Evolutionary conservation across 2,329 filamentous ascomycete species (phyloP).

Genomic region (Bipolaris cookei): DNA sequence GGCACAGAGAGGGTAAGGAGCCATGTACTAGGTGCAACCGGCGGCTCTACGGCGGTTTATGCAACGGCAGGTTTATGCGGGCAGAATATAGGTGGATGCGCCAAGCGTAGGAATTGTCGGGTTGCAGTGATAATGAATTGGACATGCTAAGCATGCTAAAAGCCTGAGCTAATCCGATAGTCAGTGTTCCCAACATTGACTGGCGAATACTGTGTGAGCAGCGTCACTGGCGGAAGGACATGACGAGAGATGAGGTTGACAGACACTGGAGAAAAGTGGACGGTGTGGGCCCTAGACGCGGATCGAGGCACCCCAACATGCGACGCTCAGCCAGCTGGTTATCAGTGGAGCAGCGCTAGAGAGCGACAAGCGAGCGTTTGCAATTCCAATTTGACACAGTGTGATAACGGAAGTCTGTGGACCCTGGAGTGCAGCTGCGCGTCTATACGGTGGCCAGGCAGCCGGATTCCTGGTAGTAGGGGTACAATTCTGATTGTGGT

Average conservation of each 20-base stretch:
- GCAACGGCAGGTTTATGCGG: conserved; percentile 1
- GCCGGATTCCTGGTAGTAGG: neutral
- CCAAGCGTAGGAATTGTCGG: conserved; percentile 11
- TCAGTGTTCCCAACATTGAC: neutral
- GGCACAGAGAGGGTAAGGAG: neutral
- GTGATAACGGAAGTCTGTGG: conserved; percentile 14
- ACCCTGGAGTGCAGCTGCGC: neutral
- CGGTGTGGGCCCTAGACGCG: conserved; percentile 8
- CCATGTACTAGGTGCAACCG: conserved; percentile 9
- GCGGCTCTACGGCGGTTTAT: conserved; percentile 4
- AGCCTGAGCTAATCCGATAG: neutral
- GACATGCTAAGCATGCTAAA: neutral
- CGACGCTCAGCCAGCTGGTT: conserved; percentile 19
- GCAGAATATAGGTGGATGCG: conserved; percentile 5
- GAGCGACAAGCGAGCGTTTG: conserved; percentile 7
- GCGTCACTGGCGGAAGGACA: conserved; percentile 2
- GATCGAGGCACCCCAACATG: conserved; percentile 19
- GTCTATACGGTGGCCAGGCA: conserved; percentile 6
- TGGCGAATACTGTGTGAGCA: conserved; percentile 3
- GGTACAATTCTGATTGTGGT: neutral
- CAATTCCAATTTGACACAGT: conserved; percentile 13
- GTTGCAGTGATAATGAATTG: neutral
- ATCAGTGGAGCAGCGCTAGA: conserved; percentile 27
- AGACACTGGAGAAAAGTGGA: conserved; percentile 9
- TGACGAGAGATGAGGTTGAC: conserved; percentile 5